Percentiles rank a stretch among this genome's conserved stretches.
Evolutionary conservation across 768 basidiomycete species (phyloP).

Genomic region (Dendrothele bispora): DNA sequence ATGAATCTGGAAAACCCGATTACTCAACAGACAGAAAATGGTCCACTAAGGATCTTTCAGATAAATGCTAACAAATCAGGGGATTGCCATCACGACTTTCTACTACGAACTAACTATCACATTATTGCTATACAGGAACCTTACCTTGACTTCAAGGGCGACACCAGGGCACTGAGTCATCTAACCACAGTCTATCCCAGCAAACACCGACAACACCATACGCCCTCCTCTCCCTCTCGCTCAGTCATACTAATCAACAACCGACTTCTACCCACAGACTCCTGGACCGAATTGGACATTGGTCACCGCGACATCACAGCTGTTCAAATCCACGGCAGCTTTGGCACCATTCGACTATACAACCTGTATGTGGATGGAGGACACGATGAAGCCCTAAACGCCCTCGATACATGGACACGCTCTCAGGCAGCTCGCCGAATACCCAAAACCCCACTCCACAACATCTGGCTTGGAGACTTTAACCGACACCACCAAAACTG

Average conservation of each 20-base stretch:
- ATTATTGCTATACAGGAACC: conserved; percentile 32
- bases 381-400: conserved; percentile 8
- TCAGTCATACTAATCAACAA: conserved; percentile 17
- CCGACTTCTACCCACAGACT: conserved; percentile 11
- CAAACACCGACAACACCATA: conserved; percentile 9
- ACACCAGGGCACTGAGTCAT: conserved; percentile 9
- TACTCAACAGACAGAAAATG: too few relatives aligned
- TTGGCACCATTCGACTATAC: neutral
- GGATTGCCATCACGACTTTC: conserved; percentile 5
- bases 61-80: conserved; percentile 29
- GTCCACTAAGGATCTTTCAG: too few relatives aligned
- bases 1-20: too few relatives aligned
- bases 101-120: conserved; percentile 15
- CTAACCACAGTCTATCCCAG: conserved; percentile 26
- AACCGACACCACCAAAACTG: conserved; percentile 32
- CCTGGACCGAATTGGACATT: conserved; percentile 19
- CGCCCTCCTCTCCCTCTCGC: conserved; percentile 2
- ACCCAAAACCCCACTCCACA: neutral
- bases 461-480: conserved; percentile 24
- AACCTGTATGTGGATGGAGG: conserved; percentile 13
- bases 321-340: conserved; percentile 11
- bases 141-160: conserved; percentile 15
- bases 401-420: neutral
- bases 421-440: neutral
- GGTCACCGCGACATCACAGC: conserved; percentile 19